Evolutionary conservation across 371 early-diverging fungal species (phyloP).

Genomic region (Rhizomucor pusillus): DNA sequence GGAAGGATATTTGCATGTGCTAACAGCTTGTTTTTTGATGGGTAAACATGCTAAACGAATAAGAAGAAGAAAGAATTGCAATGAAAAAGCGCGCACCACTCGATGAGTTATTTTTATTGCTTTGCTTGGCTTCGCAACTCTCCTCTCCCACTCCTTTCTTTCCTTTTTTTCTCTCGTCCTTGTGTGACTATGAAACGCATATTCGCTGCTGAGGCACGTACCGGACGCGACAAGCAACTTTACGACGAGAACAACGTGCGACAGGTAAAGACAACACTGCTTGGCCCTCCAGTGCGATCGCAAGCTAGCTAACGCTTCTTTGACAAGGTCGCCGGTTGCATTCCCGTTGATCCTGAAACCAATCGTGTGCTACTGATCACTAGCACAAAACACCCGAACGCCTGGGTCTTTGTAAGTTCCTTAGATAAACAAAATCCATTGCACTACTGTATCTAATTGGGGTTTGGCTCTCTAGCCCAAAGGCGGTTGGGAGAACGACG

Average conservation of each 20-base stretch:
- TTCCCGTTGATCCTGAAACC: constrained; percentile 52
- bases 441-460: no score
- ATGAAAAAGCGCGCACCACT: no score
- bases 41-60: no score
- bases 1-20: no score
- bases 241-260: constrained; percentile 38
- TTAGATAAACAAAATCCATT: neutral
- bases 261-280: constrained; percentile 22
- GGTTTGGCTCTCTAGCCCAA: constrained; percentile 43
- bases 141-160: no score
- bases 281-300: neutral
- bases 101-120: no score
- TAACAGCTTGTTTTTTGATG: no score
- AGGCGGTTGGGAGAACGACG: constrained; percentile 70
- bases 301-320: neutral
- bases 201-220: constrained; percentile 32
- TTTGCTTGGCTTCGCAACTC: no score
- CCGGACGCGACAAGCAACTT: constrained; percentile 48
- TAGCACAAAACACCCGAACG: constrained; percentile 52
- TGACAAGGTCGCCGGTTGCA: constrained; percentile 54
- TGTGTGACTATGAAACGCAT: neutral
- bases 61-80: no score
- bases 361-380: constrained; percentile 53
- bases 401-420: constrained; percentile 55
- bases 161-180: no score